Evolutionary conservation across 192 early-diverging fungal species (phyloP), one percentile per base, ranked within the genome.

Genomic region (Coemansia sp.): DNA sequence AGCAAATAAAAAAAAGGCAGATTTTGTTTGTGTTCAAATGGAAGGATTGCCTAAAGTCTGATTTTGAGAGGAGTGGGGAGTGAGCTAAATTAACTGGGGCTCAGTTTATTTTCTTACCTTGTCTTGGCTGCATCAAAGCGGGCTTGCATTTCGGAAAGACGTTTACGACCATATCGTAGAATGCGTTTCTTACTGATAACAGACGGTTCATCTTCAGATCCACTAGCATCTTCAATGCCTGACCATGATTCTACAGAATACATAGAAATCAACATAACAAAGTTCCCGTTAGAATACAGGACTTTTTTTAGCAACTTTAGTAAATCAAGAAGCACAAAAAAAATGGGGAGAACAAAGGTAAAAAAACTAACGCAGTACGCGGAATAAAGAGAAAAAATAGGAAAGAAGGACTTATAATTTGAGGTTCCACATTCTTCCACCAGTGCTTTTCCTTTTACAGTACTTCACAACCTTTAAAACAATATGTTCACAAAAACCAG

Each of bases 161-260:
- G 68, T n/a, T 60, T 69, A 51, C 78, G 78, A 24, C 78, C 78
- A 51, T 80, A 65, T 46, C 78, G 78, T 60, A 80, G 63, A 54
- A 71, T 62, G 39, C 78, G 78, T 52, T 80, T 80, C 70, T 71
- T 75, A 53, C 63, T 67, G 30, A 57, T 42, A 6, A 75, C 66
- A 19, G 67, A 22, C 5, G 56, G 54, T 36, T 72, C 73, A 59
- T 80, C 75, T 7, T 72, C 78, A 24, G 70, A 46, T 50, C 52
- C 70, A 46, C 78, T 80, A 66, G 66, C 66, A 66, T 80, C 78
- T 6, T 80, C 78, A 66, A 80, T 68, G 22, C 75, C 78, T 19
- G 78, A 80, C 78, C 78, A 80, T 63, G 69, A 59, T 30, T 80
- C 78, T 80, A 75, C 63, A 68, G 27, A 31, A 30, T 27, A 50